A percentile compares a stretch with the other conserved stretches of the same genome.
Evolutionary conservation across 805 yeast species (phyloP).

Genomic region (Yamadazyma nakazawae): DNA sequence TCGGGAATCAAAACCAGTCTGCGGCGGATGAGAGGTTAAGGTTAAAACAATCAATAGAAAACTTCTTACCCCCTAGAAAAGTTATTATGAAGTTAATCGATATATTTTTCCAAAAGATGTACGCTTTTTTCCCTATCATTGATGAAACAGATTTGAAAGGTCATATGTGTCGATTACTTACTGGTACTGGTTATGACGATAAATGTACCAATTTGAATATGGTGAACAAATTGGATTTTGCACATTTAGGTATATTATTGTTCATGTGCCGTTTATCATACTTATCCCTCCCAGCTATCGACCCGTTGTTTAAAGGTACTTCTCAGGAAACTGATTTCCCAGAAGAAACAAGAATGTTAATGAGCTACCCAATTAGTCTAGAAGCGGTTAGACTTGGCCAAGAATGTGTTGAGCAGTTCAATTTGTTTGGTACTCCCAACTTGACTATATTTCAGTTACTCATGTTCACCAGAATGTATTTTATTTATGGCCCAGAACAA

Average conservation of each 20-base stretch:
- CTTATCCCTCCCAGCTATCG: conserved; percentile 34
- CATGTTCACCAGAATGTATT: conserved; percentile 49
- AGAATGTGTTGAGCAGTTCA: conserved; percentile 33
- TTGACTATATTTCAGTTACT: conserved; percentile 52
- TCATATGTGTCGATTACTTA: conserved; percentile 17
- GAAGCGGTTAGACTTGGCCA: conserved; percentile 31
- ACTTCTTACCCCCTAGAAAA: conserved; percentile 49
- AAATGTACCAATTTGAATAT: conserved; percentile 13
- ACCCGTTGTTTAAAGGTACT: conserved; percentile 1
- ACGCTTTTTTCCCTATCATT: conserved; percentile 46
- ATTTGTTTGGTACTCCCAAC: conserved; percentile 36
- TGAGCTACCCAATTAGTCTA: conserved; percentile 27
- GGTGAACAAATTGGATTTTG: conserved; percentile 31
- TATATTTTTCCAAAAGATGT: conserved; percentile 43
- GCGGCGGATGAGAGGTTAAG: conserved; percentile 16
- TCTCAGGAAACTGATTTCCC: conserved; percentile 16
- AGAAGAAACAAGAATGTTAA: conserved; percentile 22
- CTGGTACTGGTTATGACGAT: conserved; percentile 14
- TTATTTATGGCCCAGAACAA: conserved; percentile 46
- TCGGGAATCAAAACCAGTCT: not conserved
- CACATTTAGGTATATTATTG: conserved; percentile 32
- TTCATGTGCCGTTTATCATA: conserved; percentile 34
- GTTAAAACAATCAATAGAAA: conserved; percentile 13
- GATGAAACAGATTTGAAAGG: conserved; percentile 36
- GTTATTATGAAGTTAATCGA: conserved; percentile 55